A percentile compares a stretch with the other conserved stretches of the same genome.
These are phyloP conservation scores for Colletotrichum eremochloae DNA, from an alignment of 2,329 filamentous ascomycete species.

Conservation along the genomic window DNA sequence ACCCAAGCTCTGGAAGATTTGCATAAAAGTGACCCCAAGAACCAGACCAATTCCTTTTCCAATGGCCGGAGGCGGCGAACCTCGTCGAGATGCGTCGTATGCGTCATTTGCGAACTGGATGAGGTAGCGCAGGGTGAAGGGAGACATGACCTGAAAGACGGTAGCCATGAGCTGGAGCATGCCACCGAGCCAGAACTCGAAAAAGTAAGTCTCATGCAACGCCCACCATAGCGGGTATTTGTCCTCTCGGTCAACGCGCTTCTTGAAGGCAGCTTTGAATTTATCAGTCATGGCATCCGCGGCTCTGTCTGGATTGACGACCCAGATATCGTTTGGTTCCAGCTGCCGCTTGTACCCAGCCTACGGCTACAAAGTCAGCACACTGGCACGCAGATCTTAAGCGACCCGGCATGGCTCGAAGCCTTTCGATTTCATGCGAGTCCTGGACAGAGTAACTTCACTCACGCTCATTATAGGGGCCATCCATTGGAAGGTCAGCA, in stretches of 20 bases:
- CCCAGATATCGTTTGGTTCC: constrained; percentile 88
- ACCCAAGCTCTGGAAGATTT: constrained; percentile 82
- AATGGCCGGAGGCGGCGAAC: constrained; percentile 73
- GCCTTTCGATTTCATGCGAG: not conserved
- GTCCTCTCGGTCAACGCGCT: constrained; percentile 75
- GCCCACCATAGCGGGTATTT: constrained; percentile 83
- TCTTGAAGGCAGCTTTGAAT: constrained; percentile 77
- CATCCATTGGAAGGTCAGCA: constrained; percentile 91
- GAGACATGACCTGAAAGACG: constrained; percentile 83
- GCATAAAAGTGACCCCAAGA: constrained; percentile 87
- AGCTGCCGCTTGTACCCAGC: constrained; percentile 88
- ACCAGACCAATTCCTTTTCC: constrained; percentile 85
- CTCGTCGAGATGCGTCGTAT: constrained; percentile 71
- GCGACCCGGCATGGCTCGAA: not conserved
- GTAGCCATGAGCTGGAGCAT: constrained; percentile 79
- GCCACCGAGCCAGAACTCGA: constrained; percentile 89
- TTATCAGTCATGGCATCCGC: constrained; percentile 77
- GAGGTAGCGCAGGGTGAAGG: constrained; percentile 86
- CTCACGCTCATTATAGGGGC: constrained; percentile 83
- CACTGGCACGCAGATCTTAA: not conserved
- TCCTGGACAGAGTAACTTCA: constrained; percentile 36
- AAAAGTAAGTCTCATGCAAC: constrained; percentile 86
- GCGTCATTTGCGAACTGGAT: constrained; percentile 88
- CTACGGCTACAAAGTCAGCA: constrained; percentile 53
- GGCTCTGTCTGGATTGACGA: constrained; percentile 84